Conservation (phyloP, 768 basidiomycete species). For the Ramaria sp. region DNA sequence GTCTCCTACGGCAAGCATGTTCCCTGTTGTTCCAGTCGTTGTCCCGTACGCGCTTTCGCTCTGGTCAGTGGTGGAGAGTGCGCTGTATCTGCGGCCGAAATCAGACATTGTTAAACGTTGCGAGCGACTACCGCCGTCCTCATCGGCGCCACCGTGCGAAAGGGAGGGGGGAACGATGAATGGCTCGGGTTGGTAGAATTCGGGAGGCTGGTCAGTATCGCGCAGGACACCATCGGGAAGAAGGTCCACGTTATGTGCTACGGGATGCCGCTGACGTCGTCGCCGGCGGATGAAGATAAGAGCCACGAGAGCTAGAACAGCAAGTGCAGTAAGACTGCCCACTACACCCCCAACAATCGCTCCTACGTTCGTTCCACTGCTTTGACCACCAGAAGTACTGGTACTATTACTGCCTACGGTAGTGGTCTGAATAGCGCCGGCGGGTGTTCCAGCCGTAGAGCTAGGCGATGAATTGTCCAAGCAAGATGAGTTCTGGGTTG, state of each 20-base stretch:
- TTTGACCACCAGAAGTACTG: slow-evolving; percentile 35
- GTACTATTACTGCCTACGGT: slow-evolving; percentile 25
- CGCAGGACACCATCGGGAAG: slow-evolving; percentile 34
- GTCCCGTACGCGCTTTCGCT: slow-evolving; percentile 13
- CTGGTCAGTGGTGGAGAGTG: slow-evolving; percentile 13
- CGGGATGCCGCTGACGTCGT: slow-evolving; percentile 25
- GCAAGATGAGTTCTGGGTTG: slow-evolving; percentile 36
- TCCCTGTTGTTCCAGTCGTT: slow-evolving; percentile 13
- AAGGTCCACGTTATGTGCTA: slow-evolving; percentile 59
- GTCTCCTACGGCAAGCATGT: slow-evolving; percentile 12
- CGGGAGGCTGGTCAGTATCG: slow-evolving; percentile 41
- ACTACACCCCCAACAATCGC: slow-evolving; percentile 48
- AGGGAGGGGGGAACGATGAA: slow-evolving; percentile 62
- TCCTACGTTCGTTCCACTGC: slow-evolving; percentile 30
- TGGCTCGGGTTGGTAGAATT: slow-evolving; percentile 68
- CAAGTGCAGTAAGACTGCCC: slow-evolving; percentile 44
- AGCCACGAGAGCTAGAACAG: slow-evolving; percentile 30
- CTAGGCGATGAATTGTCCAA: slow-evolving; percentile 53
- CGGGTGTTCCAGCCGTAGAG: slow-evolving; percentile 66
- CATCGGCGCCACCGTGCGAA: slow-evolving; percentile 18
- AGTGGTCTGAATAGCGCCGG: slow-evolving; percentile 33
- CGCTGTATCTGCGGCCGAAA: neutral
- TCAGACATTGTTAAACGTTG: slow-evolving; percentile 7
- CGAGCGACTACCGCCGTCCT: slow-evolving; percentile 23
- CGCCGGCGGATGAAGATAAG: slow-evolving; percentile 44